These are phyloP conservation scores for Amanita rubescens DNA, from an alignment of 768 basidiomycete species.

Conservation along the genomic window DNA sequence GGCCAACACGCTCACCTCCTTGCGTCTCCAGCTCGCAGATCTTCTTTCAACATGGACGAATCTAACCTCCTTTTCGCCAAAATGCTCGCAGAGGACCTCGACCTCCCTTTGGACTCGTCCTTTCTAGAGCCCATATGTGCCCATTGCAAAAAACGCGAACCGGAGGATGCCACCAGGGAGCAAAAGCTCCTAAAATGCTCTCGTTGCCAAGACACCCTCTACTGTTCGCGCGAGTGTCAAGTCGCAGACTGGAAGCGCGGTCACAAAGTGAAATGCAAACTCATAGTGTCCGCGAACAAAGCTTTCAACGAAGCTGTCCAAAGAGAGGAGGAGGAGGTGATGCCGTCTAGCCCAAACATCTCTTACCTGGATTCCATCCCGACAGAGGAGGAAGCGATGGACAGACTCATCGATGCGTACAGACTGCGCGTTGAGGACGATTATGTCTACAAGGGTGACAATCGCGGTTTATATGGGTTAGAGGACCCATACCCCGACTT, in stretches of 20 bases:
- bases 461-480: background rate
- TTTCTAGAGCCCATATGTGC: background rate
- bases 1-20: too few species aligned
- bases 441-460: background rate
- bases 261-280: background rate
- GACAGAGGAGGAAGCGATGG: background rate
- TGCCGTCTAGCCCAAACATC: too few species aligned
- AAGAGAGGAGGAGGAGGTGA: background rate
- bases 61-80: background rate
- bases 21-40: too few species aligned
- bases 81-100: background rate
- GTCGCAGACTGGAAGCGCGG: background rate
- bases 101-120: background rate
- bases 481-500: background rate
- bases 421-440: constrained; percentile 2
- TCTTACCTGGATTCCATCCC: background rate
- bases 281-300: background rate
- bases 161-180: background rate
- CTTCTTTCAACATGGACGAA: background rate
- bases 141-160: background rate
- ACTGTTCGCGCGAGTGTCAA: constrained; percentile 6
- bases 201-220: background rate
- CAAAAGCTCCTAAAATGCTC: background rate
- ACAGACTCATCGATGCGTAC: background rate
- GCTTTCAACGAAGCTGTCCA: too few species aligned